Evolutionary conservation across 805 yeast species (phyloP), one percentile per base, ranked within the genome.

Genomic region (Blastobotrys robertii): DNA sequence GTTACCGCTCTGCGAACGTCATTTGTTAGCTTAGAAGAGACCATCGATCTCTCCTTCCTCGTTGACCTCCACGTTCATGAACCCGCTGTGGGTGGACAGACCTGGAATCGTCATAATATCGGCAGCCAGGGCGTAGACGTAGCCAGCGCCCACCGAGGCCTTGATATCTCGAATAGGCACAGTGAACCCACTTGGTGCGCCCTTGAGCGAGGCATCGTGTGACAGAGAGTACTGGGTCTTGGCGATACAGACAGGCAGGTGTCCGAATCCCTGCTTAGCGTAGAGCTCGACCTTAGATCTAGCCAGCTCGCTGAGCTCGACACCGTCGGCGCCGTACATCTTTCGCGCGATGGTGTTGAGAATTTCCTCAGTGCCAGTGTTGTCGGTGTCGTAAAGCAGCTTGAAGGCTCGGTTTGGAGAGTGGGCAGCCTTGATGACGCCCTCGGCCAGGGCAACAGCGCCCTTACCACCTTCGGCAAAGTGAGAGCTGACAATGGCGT

Each of bases 101-200:
- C 98, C 98, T 22, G 98, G 98, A 55, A 90, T 88, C 22, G 98
- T 90, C 81, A 83, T 87, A 57, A 90, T 90, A 65, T 90, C 95
- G 44, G 94, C 97, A 12, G 97, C 97, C 55, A 90, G 73, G 1
- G 97, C 97, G 59, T 90, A 92, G 60, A 90, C 72, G 66, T 90
- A 90, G 8, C 97, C 97, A 38, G 97, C 97, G 65, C 98, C 98
- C 44, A 85, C 84, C 31, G 95, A 82, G 34, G 90, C 88, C 65
- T 94, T 81, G 50, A 90, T 84, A 55, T 90, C 98, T 63, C 94
- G 77, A 55, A 90, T 86, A 40, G 98, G 97, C 62, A 90, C 84
- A 12, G 78, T 83, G 70, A 88, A 90, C 7, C 94, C 96, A 14
- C 82, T 77, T 51, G 98, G 98, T 35, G 86, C 96, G 60, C 96